Conservation (phyloP, 2,329 filamentous ascomycete species). For the Aaosphaeria pasadenensis region DNA sequence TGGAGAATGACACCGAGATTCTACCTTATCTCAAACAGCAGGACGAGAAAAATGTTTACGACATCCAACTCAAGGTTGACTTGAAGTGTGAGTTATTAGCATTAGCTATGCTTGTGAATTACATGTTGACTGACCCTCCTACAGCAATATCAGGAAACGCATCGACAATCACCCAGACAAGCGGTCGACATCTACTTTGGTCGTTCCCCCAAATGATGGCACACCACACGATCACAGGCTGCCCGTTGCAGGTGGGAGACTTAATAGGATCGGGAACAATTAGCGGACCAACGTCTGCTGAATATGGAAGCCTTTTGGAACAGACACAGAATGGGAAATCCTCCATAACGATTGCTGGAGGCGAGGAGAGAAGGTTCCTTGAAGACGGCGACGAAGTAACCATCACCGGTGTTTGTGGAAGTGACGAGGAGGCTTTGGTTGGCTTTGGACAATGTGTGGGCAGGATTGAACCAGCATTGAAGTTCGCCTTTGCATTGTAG, state of each 20-base stretch:
- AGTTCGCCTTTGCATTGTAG: background rate
- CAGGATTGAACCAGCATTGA: slow-evolving; percentile 49
- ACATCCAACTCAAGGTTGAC: slow-evolving; percentile 68
- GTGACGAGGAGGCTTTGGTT: slow-evolving; percentile 62
- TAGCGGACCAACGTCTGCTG: slow-evolving; percentile 56
- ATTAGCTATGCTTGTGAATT: background rate
- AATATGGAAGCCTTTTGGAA: slow-evolving; percentile 69
- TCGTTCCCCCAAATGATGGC: slow-evolving; percentile 82
- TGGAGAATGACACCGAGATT: slow-evolving; percentile 54
- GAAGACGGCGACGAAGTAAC: slow-evolving; percentile 71
- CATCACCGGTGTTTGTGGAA: slow-evolving; percentile 63
- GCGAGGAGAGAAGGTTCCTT: slow-evolving; percentile 68
- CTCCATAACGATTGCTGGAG: slow-evolving; percentile 58
- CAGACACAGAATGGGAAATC: slow-evolving; percentile 68
- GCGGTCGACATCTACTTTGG: slow-evolving; percentile 71
- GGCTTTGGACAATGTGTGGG: slow-evolving; percentile 75
- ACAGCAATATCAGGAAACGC: slow-evolving; percentile 47
- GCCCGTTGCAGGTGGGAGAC: slow-evolving; percentile 70
- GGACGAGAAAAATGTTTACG: slow-evolving; percentile 58
- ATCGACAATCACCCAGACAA: slow-evolving; percentile 58
- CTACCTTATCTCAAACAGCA: slow-evolving; percentile 65
- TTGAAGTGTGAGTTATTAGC: slow-evolving; percentile 43
- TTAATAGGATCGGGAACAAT: slow-evolving; percentile 78
- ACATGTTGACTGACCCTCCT: slow-evolving; percentile 10
- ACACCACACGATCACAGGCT: slow-evolving; percentile 75